phyloP scores from a whole-genome alignment of 2,329 filamentous ascomycete genomes.

The Microsporum canis region DNA sequence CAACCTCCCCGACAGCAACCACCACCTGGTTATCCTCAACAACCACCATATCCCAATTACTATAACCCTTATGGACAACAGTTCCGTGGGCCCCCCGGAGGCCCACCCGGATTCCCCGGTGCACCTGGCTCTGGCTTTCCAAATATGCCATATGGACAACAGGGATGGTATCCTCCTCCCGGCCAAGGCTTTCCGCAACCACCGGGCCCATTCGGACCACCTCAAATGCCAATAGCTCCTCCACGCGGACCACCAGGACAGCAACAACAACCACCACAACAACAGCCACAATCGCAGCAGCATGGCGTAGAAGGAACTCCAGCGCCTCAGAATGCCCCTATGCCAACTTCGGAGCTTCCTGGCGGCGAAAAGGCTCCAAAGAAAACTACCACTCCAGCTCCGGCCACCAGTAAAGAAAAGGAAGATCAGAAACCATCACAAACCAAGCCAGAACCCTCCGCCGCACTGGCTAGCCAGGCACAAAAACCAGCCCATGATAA shows the following conservation, averaged over 20 bases:
- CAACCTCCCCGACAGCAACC: slow-evolving; percentile 23
- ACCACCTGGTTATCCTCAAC: slow-evolving; percentile 32
- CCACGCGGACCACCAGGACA: slow-evolving; percentile 33
- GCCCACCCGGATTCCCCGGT: slow-evolving; percentile 39
- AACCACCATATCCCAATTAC: slow-evolving; percentile 33
- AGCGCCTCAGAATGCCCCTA: slow-evolving; percentile 21
- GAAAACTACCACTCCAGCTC: slow-evolving; percentile 24
- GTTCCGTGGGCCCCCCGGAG: slow-evolving; percentile 22
- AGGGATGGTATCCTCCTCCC: slow-evolving; percentile 64
- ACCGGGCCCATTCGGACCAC: slow-evolving; percentile 55
- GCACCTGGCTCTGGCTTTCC: slow-evolving; percentile 48
- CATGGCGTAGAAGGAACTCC: slow-evolving; percentile 21
- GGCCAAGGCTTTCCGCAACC: slow-evolving; percentile 62
- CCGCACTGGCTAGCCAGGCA: slow-evolving; percentile 15
- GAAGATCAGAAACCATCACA: slow-evolving; percentile 17
- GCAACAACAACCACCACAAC: slow-evolving; percentile 17
- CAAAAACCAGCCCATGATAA: slow-evolving; percentile 13
- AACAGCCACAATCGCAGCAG: slow-evolving; percentile 16
- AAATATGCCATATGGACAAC: slow-evolving; percentile 65
- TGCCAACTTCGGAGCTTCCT: slow-evolving; percentile 35
- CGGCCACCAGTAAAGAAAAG: slow-evolving; percentile 22
- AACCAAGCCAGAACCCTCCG: slow-evolving; percentile 18
- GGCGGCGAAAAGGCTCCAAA: slow-evolving; percentile 30
- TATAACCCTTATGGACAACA: slow-evolving; percentile 38
- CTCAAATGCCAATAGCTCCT: slow-evolving; percentile 47